Evolutionary conservation across 129 eudicot species (phyloP), one percentile per base, ranked within the genome.

Genomic region (Saposhnikovia divaricata): DNA sequence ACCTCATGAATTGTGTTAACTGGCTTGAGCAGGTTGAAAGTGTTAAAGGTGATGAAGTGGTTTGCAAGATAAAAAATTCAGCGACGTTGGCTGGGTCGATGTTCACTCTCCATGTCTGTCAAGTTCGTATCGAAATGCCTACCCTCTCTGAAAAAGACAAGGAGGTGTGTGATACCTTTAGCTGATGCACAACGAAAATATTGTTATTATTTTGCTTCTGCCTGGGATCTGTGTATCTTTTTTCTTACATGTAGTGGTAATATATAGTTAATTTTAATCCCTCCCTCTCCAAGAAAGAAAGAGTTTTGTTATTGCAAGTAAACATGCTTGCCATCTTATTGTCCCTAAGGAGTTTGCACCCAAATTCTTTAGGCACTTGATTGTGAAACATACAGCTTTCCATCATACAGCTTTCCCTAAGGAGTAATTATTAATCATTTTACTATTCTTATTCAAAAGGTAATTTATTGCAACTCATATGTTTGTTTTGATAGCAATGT

Each of bases 121-220:
- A 90, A 80, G 85, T 90, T 85, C 96, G 59, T 79, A 91, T 95
- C 70, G 93, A 95, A 69, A 80, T 92, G 79, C 99, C 99, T 48
- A 95, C 99, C 63, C 96, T 95, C 44, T 80, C 97, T n/a, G 96
- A 86, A 66, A 81, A 85, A 72, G 99, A 95, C 84, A 92, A 92
- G 83, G 86, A 89, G 96, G 99, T 95, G 40, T 79, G 85, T 66
- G 4, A 42, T 75, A n/a, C 76, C 53, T 72, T 39, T 25, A 47
- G 37, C 16, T 5, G 9, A 72, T 71, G 15, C 34, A 10, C 10
- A 9, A 25, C 10, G 69, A 61, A 61, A 57, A 1, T 11, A 28
- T 28, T 38, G 21, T 38, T n/a, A 53, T 18, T 53, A 21, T 39
- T 13, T 40, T n/a, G 77, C 55, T 23, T 43, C 9, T 23, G 50